Conservation (phyloP, 495 filamentous ascomycete species). For the Penicillium atrosanguineum region DNA sequence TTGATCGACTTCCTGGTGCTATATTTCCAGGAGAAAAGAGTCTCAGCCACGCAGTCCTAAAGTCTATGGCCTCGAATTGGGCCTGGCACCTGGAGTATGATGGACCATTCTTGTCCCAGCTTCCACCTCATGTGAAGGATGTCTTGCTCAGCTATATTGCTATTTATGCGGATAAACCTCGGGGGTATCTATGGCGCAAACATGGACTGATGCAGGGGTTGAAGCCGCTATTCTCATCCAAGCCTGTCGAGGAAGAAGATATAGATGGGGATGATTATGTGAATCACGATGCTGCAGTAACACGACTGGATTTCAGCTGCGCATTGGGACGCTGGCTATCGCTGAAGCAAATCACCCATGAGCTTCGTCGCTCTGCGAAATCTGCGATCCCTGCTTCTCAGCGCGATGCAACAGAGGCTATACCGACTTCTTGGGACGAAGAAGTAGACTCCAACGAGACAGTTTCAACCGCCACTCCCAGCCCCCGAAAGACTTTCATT, state of each 20-base stretch:
- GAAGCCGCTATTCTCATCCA: slow-evolving; percentile 25
- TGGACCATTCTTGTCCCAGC: slow-evolving; percentile 58
- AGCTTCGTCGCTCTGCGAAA: slow-evolving; percentile 42
- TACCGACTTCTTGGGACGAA: slow-evolving; percentile 42
- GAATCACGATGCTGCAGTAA: slow-evolving; percentile 49
- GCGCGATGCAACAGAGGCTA: slow-evolving; percentile 9
- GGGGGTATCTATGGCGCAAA: background rate
- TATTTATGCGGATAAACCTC: slow-evolving; percentile 43
- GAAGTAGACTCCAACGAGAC: slow-evolving; percentile 23
- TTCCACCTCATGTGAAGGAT: slow-evolving; percentile 61
- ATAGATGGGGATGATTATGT: slow-evolving; percentile 27
- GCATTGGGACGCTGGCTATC: slow-evolving; percentile 57
- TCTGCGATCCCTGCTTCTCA: slow-evolving; percentile 5
- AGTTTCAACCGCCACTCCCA: slow-evolving; percentile 18
- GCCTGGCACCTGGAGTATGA: slow-evolving; percentile 64
- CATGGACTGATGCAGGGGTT: slow-evolving; percentile 26
- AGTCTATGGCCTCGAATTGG: slow-evolving; percentile 67
- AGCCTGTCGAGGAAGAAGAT: slow-evolving; percentile 18
- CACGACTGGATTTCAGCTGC: slow-evolving; percentile 61
- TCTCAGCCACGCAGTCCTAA: slow-evolving; percentile 57
- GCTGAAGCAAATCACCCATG: slow-evolving; percentile 55
- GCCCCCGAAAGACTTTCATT: slow-evolving; percentile 13
- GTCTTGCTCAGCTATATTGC: slow-evolving; percentile 63
- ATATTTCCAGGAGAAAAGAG: slow-evolving; percentile 44
- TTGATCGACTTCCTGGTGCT: slow-evolving; percentile 45